Percentiles rank a stretch among this genome's conserved stretches.
Evolutionary conservation across 176 grass and related monocot genomes (phyloP).

Genomic region (Pontederia crassipes): DNA sequence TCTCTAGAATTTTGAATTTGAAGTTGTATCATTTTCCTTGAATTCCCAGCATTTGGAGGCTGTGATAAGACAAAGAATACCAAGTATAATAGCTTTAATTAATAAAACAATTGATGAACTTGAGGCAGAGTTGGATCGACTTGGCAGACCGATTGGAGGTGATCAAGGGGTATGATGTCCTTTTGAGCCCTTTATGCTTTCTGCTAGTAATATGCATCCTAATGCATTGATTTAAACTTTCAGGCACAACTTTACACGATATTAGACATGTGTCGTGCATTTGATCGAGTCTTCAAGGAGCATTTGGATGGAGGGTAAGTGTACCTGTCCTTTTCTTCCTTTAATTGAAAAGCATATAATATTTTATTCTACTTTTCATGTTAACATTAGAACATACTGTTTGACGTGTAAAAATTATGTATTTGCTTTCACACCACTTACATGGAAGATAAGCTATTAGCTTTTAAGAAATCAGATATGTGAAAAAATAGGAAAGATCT

Average conservation of each 20-base stretch:
- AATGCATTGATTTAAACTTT: conserved; percentile 10
- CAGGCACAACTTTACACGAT: conserved; percentile 99
- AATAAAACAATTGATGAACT: conserved; percentile 99
- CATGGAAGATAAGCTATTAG: no score
- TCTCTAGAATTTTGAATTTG: neutral
- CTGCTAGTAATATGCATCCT: conserved; percentile 1
- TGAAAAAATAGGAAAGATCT: no score
- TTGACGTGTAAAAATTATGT: conserved; percentile 2
- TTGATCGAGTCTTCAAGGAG: conserved; percentile 98
- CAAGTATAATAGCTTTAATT: conserved; percentile 92
- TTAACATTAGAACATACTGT: neutral
- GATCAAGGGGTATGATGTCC: conserved; percentile 67
- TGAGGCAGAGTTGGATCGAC: conserved; percentile 85
- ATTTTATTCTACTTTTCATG: conserved; percentile 2
- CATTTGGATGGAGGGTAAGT: conserved; percentile 98
- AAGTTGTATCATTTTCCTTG: conserved; percentile 1
- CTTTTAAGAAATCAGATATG: no score
- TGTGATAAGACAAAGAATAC: conserved; percentile 91
- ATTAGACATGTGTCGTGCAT: conserved; percentile 99
- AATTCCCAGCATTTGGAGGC: conserved; percentile 71
- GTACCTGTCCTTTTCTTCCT: conserved; percentile 1
- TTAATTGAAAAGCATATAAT: conserved; percentile 1
- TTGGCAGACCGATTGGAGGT: conserved; percentile 88
- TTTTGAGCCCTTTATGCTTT: conserved; percentile 10
- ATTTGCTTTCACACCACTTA: no score